Percentiles rank a stretch among this genome's conserved stretches.
phyloP scores from a whole-genome alignment of 306 rosid genomes.

The Datisca glomerata region DNA sequence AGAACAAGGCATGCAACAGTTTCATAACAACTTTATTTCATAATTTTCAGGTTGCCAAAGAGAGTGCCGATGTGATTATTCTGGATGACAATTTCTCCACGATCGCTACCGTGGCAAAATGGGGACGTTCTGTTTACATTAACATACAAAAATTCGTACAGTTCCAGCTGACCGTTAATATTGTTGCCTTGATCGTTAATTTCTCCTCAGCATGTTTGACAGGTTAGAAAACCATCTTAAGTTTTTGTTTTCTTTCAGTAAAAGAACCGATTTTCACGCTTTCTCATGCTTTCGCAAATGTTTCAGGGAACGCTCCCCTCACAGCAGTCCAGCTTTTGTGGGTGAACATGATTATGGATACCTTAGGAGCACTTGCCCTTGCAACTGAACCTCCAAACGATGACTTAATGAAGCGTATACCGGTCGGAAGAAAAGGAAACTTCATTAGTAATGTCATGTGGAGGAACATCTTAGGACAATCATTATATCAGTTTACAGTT shows the following conservation, averaged over 20 bases:
- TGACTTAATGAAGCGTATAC: constrained; percentile 65
- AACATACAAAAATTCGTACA: constrained; percentile 93
- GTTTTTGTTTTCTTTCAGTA: too few relatives aligned
- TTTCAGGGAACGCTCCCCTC: constrained; percentile 74
- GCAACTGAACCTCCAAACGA: constrained; percentile 91
- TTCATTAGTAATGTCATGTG: constrained; percentile 67
- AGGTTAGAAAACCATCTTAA: constrained; percentile 28
- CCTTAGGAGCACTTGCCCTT: constrained; percentile 81
- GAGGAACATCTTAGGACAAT: constrained; percentile 86
- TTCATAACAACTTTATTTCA: background rate
- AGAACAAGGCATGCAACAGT: too few relatives aligned
- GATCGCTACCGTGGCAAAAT: constrained; percentile 64
- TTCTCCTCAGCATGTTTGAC: constrained; percentile 66
- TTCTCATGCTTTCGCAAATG: too few relatives aligned
- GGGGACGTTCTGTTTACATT: constrained; percentile 89
- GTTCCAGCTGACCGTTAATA: constrained; percentile 88
- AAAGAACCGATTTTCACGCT: too few relatives aligned
- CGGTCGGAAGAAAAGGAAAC: constrained; percentile 42
- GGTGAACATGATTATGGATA: constrained; percentile 98
- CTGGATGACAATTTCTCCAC: constrained; percentile 85
- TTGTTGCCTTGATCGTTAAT: constrained; percentile 83
- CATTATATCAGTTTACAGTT: constrained; percentile 57
- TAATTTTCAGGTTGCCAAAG: constrained; percentile 75
- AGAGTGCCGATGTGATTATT: constrained; percentile 78
- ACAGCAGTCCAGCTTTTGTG: constrained; percentile 97